Base-by-base conservation (phyloP, 768 basidiomycete genomes). In the Mycena floridula region DNA sequence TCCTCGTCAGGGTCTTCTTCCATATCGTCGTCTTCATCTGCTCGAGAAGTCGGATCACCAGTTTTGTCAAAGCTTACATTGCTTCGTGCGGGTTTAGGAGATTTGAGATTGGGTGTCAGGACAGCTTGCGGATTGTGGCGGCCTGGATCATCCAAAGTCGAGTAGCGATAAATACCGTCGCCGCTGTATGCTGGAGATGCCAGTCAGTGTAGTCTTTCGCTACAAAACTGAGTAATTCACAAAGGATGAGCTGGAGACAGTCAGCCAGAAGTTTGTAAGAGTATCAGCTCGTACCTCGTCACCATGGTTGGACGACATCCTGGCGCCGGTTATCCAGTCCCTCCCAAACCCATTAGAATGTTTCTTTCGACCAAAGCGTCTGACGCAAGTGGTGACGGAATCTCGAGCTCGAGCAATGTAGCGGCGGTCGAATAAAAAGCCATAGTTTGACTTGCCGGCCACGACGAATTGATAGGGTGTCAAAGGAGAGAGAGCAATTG, bases 401-500 rank as follows among this genome's bases (percentile, higher is more conserved):
- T 68, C 67, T 3, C 66, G 54, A 20, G 76, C 64, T 9, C 81
- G 76, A 6, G 81, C 79, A 13, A 76, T 63, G 53, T 89, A 82
- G 39, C 91, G 73, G 43, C 91, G 75, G 59, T 95, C 91, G 56
- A 87, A 93, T 2, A 95, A 72, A 59, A 81, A 88, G 1, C 81
- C 88, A 58, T 78, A 84, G 36, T 81, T 77, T 0, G 85, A 80
- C 50, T 85, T 79, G 25, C 91, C 91, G 3, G 86, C 89, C 25
- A 92, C 89, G 16, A 92, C 81, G 50, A 93, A 82, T 45, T 89
- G 83, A 54, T 88, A 85, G 0, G 90, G 89, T 0, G 85, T 81
- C 12, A 91, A 66, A 3, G 85, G 77, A 15, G 91, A 91, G 20
- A 87, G 65, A 3, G 88, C 75, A 36, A 93, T 63, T 16, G 87